Evolutionary conservation across 352 stramenopile genomes (phyloP).

Genomic region (Phytophthora sp.): DNA sequence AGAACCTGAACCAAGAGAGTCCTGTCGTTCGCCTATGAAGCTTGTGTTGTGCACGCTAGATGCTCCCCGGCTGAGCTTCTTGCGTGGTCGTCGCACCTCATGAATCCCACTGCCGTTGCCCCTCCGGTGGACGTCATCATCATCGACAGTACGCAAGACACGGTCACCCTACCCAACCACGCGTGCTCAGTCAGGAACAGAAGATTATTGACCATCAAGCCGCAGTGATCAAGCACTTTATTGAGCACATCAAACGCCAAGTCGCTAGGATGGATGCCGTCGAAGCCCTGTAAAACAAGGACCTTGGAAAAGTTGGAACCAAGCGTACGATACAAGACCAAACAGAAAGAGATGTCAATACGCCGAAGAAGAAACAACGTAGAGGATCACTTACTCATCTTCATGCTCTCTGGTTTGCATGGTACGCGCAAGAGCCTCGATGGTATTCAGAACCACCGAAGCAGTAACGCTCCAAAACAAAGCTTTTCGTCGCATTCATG

Average conservation of each 20-base stretch:
- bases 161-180: neutral
- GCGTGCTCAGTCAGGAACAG: constrained; percentile 1
- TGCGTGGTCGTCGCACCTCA: constrained; percentile 10
- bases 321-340: no score
- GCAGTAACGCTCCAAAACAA: no score
- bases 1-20: constrained; percentile 2
- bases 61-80: neutral
- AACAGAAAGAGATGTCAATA: no score
- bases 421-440: no score
- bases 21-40: constrained; percentile 7
- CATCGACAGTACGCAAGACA: neutral
- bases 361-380: no score
- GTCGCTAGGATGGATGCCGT: constrained; percentile 16
- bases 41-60: neutral
- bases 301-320: no score
- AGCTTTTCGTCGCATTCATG: no score
- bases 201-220: constrained; percentile 21
- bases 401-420: no score
- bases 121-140: neutral
- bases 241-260: constrained; percentile 6
- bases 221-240: constrained; percentile 24
- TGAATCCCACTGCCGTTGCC: neutral
- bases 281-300: constrained; percentile 18
- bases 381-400: no score
- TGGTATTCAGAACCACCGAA: no score